Base-by-base conservation (phyloP, 768 basidiomycete species). In the Porpolomopsis calyptriformis region DNA sequence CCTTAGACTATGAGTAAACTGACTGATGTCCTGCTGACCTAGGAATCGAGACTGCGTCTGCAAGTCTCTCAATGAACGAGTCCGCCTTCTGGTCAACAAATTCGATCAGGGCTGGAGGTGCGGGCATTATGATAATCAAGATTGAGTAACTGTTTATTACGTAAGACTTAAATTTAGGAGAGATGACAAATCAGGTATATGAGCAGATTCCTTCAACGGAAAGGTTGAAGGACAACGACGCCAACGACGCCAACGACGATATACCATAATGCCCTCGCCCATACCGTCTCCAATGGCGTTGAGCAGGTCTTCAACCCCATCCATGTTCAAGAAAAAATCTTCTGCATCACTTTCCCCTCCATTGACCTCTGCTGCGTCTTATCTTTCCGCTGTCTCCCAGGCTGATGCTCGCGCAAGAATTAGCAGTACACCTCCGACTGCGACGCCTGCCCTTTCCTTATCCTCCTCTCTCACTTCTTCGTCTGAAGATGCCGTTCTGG, bases 1-100 rank as follows among this genome's bases (percentile, higher is more conserved):
- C 31, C 25, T 23, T 16, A 43, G 43, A 43, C 26, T 16, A 9
- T 48, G 39, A 22, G 10, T 26, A 39, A 9, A 22, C 50, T 22
- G 4, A 4, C 37, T n/a, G 20, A 18, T 16, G 20, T 39, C 5
- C 4, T 53, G 55, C 51, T 50, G 48, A 78, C 82, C 82, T 81
- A 52, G 87, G 86, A 51, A 94, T 93, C 14, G 79, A 77, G 43
- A 94, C 88, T 14, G 91, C 89, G 27, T 85, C 74, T 3, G 77
- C 68, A 22, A 94, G 78, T 39, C 90, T 75, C 50, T 80, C 64
- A 49, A 98, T 85, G 57, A 92, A 93, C 20, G 65, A 63, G 42
- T 78, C 70, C 45, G 82, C 72, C 54, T 94, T 79, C 14, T 67
- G 58, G 51, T 92, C 80, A 60, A 98, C 70, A 52, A 63, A 76